Conservation (phyloP, 257 asterid genomes). For the Petunia secreta region DNA sequence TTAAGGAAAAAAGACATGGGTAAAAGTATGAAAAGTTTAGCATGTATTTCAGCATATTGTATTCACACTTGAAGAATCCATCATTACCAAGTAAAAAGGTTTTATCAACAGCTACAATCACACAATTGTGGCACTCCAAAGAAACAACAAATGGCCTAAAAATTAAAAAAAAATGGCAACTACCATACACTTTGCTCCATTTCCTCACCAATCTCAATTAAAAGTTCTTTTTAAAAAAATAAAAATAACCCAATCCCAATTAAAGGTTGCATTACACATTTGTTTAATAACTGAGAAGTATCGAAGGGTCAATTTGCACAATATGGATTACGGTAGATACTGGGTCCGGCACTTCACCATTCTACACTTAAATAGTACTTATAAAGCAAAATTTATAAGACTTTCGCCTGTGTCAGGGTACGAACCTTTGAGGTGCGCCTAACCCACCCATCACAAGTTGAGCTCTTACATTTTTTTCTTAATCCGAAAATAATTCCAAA, state of each 20-base stretch:
- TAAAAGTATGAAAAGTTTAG: neutral
- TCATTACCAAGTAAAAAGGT: neutral
- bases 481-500: neutral
- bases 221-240: neutral
- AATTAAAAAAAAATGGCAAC: neutral
- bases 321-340: no score
- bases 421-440: no score
- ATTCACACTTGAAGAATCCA: constrained; percentile 11
- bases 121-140: neutral
- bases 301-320: no score
- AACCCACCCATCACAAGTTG: no score
- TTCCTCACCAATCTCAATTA: neutral
- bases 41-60: neutral
- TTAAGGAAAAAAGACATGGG: neutral
- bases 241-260: neutral
- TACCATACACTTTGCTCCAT: neutral
- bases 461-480: no score
- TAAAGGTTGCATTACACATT: neutral
- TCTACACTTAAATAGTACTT: no score
- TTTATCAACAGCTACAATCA: neutral
- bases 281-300: neutral
- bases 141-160: constrained; percentile 5
- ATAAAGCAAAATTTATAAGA: no score
- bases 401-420: no score
- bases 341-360: no score